phyloP scores from a whole-genome alignment of 345 rosid genomes.

The Syzygium jambos region DNA sequence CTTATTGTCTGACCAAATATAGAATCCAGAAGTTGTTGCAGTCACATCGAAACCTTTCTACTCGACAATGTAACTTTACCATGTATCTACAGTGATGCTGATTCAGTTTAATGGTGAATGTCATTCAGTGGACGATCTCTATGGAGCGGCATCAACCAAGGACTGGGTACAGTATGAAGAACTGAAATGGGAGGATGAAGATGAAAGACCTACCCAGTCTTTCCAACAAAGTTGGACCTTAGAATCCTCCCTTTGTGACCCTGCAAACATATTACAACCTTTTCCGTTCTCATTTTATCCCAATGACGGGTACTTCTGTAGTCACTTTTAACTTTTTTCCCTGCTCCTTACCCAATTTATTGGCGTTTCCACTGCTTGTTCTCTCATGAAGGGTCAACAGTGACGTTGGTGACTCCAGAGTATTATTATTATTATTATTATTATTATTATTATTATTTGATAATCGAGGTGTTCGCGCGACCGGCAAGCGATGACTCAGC shows the following conservation, averaged over 20 bases:
- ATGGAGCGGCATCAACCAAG: background rate
- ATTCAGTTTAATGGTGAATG: background rate
- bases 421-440: no score
- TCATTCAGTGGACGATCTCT: background rate
- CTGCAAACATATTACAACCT: background rate
- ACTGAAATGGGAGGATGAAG: background rate
- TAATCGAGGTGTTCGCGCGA: no score
- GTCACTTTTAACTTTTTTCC: background rate
- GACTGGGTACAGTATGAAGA: background rate
- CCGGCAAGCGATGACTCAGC: no score
- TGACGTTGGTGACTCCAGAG: background rate
- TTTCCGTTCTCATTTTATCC: background rate
- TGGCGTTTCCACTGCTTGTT: background rate
- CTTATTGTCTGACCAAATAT: background rate
- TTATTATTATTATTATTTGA: no score
- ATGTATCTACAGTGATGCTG: background rate
- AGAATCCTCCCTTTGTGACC: background rate
- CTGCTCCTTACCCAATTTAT: background rate
- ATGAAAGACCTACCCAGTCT: background rate
- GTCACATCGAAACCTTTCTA: background rate
- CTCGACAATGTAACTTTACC: background rate
- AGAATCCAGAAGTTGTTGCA: background rate
- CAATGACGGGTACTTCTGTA: background rate
- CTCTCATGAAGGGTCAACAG: background rate
- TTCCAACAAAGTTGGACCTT: background rate